Percentiles rank a stretch among this genome's conserved stretches.
Evolutionary conservation across 192 early-diverging fungal genomes (phyloP).

Genomic region (Umbelopsis sp.): DNA sequence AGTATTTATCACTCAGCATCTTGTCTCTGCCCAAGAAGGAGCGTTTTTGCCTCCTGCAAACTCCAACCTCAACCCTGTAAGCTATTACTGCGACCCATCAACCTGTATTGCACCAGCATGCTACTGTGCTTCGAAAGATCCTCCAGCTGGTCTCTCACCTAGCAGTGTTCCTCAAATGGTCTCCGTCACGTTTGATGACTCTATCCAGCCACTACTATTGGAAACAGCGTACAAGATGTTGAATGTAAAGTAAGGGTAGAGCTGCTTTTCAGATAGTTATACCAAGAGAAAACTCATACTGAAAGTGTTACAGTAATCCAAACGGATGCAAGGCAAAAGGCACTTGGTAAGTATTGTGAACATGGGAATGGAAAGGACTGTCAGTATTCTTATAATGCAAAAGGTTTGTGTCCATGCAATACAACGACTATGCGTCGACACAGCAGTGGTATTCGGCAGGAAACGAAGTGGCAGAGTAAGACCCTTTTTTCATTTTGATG

Average conservation of each 20-base stretch:
- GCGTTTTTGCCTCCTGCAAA: background rate
- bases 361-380: too few relatives aligned
- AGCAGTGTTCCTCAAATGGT: conserved; percentile 57
- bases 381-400: too few relatives aligned
- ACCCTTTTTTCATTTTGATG: too few relatives aligned
- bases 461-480: conserved; percentile 60
- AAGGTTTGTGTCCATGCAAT: conserved; percentile 56
- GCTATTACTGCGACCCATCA: conserved; percentile 44
- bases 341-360: conserved; percentile 45
- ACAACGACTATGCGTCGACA: conserved; percentile 61
- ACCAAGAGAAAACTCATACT: background rate
- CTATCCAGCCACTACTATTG: conserved; percentile 42
- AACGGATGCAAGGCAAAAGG: conserved; percentile 64
- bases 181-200: conserved; percentile 65
- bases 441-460: conserved; percentile 63
- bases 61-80: background rate
- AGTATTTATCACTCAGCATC: background rate
- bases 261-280: background rate
- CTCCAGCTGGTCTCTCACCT: conserved; percentile 49
- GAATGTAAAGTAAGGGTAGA: conserved; percentile 25
- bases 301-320: conserved; percentile 37
- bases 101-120: conserved; percentile 49
- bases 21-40: conserved; percentile 34
- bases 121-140: conserved; percentile 47
- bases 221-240: conserved; percentile 34